Percentiles rank a stretch among this genome's conserved stretches.
Evolutionary conservation across 148 eudicot genomes (phyloP).

Genomic region (Linanthus parryae): DNA sequence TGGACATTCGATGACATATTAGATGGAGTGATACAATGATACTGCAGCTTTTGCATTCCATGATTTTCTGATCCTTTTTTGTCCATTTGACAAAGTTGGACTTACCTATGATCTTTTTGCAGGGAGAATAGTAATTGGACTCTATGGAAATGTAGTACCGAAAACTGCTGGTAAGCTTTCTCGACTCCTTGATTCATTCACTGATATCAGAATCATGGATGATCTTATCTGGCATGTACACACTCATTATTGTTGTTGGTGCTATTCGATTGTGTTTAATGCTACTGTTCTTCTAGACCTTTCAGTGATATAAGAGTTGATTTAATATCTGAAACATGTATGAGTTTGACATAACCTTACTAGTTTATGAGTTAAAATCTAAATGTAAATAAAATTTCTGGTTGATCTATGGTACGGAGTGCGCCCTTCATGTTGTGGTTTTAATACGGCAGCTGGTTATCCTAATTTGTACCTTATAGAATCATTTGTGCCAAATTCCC

Average conservation of each 20-base stretch:
- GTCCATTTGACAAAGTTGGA: not conserved
- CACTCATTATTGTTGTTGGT: not conserved
- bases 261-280: too few relatives aligned
- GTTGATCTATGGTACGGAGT: too few relatives aligned
- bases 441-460: not conserved
- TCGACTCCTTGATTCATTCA: not conserved
- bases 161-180: slow-evolving; percentile 65
- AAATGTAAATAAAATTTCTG: too few relatives aligned
- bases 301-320: too few relatives aligned
- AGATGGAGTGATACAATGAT: not conserved
- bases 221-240: not conserved
- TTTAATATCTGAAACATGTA: too few relatives aligned
- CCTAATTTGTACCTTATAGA: too few relatives aligned
- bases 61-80: not conserved
- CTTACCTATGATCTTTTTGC: slow-evolving; percentile 21
- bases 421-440: not conserved
- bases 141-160: slow-evolving; percentile 80
- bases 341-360: too few relatives aligned
- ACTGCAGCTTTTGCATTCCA: not conserved
- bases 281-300: too few relatives aligned
- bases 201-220: not conserved
- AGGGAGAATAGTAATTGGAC: slow-evolving; percentile 94
- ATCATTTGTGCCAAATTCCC: too few relatives aligned
- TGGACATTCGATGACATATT: not conserved
- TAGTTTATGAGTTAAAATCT: too few relatives aligned